These are phyloP conservation scores for Henckelia pumila DNA, from an alignment of 257 asterid genomes.

Conservation along the genomic window DNA sequence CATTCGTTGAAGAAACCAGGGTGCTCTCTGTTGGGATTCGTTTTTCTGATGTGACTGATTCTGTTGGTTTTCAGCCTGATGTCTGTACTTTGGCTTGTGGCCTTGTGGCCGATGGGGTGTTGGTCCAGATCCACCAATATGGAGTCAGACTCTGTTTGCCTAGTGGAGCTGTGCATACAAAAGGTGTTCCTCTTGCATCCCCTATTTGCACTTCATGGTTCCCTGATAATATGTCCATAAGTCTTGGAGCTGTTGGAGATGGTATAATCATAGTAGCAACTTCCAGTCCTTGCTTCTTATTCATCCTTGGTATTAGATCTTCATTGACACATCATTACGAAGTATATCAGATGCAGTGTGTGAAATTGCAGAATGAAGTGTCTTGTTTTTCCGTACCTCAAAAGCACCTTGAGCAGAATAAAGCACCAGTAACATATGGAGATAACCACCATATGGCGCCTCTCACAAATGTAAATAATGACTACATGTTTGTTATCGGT, in stretches of 20 bases:
- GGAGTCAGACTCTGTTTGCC: conserved; percentile 88
- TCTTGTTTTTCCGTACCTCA: conserved; percentile 85
- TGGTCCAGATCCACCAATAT: conserved; percentile 75
- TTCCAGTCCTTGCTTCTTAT: conserved; percentile 73
- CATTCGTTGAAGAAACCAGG: conserved; percentile 96
- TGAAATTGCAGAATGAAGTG: conserved; percentile 78
- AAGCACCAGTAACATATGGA: conserved; percentile 34
- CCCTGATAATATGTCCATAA: conserved; percentile 66
- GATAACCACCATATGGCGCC: conserved; percentile 31
- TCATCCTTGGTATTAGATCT: conserved; percentile 70
- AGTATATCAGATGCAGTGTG: conserved; percentile 65
- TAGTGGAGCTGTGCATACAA: conserved; percentile 43
- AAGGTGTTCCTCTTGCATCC: conserved; percentile 51
- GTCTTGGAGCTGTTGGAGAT: conserved; percentile 91
- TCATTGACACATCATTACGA: conserved; percentile 44
- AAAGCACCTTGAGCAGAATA: conserved; percentile 41
- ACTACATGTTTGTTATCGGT: conserved; percentile 65
- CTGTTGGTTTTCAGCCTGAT: conserved; percentile 77
- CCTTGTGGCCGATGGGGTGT: conserved; percentile 67
- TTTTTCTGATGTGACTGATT: conserved; percentile 91
- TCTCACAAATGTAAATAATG: conserved; percentile 38
- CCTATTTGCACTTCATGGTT: conserved; percentile 70
- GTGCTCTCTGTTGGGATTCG: conserved; percentile 95
- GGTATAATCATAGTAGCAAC: conserved; percentile 78
- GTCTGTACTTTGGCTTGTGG: conserved; percentile 98